Evolutionary conservation across 2,329 filamentous ascomycete species (phyloP).

Genomic region (Mycocentrospora acerina): DNA sequence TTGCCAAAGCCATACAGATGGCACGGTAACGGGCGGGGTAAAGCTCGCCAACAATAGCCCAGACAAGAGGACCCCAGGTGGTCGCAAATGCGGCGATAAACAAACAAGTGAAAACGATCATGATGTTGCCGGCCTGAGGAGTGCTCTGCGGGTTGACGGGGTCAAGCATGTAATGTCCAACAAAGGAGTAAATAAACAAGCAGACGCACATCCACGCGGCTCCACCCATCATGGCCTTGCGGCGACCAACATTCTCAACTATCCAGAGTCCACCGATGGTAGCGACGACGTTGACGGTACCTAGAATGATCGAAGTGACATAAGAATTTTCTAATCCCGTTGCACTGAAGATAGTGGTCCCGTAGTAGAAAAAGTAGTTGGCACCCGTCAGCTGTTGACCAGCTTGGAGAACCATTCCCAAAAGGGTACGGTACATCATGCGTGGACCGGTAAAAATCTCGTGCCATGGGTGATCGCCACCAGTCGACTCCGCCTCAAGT

Average conservation of each 20-base stretch:
- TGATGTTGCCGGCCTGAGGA: conserved; percentile 55
- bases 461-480: conserved; percentile 46
- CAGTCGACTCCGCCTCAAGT: conserved; percentile 53
- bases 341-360: conserved; percentile 48
- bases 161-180: conserved; percentile 48
- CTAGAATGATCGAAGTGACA: conserved; percentile 52
- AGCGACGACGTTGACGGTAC: conserved; percentile 52
- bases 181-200: conserved; percentile 57
- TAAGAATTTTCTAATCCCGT: conserved; percentile 47
- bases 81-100: conserved; percentile 68
- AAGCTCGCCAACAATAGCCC: conserved; percentile 68
- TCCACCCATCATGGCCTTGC: conserved; percentile 49
- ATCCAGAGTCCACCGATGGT: conserved; percentile 50
- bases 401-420: conserved; percentile 65
- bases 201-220: conserved; percentile 56
- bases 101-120: conserved; percentile 70
- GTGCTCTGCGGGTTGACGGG: conserved; percentile 36
- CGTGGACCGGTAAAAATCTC: conserved; percentile 67
- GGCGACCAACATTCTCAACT: conserved; percentile 50
- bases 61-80: conserved; percentile 71
- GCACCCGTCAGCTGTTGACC: conserved; percentile 69
- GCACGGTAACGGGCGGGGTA: conserved; percentile 62
- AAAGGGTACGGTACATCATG: conserved; percentile 65
- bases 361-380: conserved; percentile 66
- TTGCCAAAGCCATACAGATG: conserved; percentile 47